Base-by-base conservation (phyloP, 140 eudicot species). In the Oenanthe javanica region DNA sequence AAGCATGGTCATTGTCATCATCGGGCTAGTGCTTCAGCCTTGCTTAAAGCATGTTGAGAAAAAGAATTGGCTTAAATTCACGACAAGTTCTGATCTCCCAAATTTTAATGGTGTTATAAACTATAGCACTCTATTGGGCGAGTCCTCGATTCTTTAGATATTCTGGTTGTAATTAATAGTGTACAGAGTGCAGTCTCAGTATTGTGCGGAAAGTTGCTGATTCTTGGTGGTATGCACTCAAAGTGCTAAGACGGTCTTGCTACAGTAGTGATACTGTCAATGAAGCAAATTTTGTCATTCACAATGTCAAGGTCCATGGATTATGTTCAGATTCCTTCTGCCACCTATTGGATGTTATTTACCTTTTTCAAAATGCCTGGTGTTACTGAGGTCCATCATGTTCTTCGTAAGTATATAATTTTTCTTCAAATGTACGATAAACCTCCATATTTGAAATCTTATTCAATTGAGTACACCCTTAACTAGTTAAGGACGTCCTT, bases 1-100 rank as follows among this genome's bases (percentile, higher is more conserved):
- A 42, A 83, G 85, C 79, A 73, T 83, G 4, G 78, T 83, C 8
- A 67, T 78, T 23, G 82, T 78, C 63, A 72, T 51, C 25, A 47
- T 83, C 46, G 85, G 85, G 48, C 82, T 83, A 31, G 85, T 83
- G 4, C 19, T 83, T 57, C 85, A 83, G 19, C 85, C 85, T 14
- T 27, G 73, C 79, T 74, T 83, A 15, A 83, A 78, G 67, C 74
- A 50, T 25, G 19, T 47, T 14, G 79, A 83, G 79, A 78, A 72
- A 75, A 83, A 76, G 79, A 83, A 79, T 16, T 78, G 69, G 69
- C 4, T 77, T 0, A 83, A 78, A 71, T 83, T 83, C 72, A 78
- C 85, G 5, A 70, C 66, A 9, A 83, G 79, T 78, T 42, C 79
- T 23, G 51, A 38, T 52, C 85, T 83, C 50, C 85, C 85, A 42